Base-by-base conservation (phyloP, 257 asterid species). In the Salvia hispanica region DNA sequence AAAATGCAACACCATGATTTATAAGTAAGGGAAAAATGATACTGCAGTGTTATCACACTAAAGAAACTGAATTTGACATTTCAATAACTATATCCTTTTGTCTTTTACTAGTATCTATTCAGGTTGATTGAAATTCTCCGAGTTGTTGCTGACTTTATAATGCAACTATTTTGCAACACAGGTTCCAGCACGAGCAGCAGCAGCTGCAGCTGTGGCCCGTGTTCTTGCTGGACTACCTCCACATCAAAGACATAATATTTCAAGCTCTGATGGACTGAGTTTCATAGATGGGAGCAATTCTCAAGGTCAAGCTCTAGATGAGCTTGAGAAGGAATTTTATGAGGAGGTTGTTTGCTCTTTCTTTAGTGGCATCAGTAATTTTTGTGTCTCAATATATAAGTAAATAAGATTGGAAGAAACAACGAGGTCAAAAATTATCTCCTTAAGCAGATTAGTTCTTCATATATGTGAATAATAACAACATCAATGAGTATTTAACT, bases 171-270 rank as follows among this genome's bases (percentile, higher is more conserved):
- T 70, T 48, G 44, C 50, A 50, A 61, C 66, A 16, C 80, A 94
- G 99, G 98, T 94, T 80, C 98, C 99, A 43, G 98, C 85, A 78
- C 95, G 96, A 84, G 99, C 90, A 25, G 99, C 95, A 39, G 99
- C 98, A 0, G 99, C 99, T 8, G 99, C 98, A 39, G 93, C 93
- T 62, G 95, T 88, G 66, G 99, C 98, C 52, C 96, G 99, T 63
- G 90, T 81, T 77, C 88, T 91, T 83, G 96, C 97, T 58, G 95
- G 90, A 67, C 79, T 91, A 61, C 96, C 99, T 62, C 94, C 99
- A 18, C 91, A 91, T 79, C 96, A 91, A 84, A 87, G 93, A 78
- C 84, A 88, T 46, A 82, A 73, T 82, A 79, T 89, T 48, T 85
- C 94, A 67, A 94, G 93, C 82, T 91, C 98, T 6, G 93, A 85